Evolutionary conservation across 2,329 filamentous ascomycete species (phyloP).

Genomic region (Alternaria alternata): DNA sequence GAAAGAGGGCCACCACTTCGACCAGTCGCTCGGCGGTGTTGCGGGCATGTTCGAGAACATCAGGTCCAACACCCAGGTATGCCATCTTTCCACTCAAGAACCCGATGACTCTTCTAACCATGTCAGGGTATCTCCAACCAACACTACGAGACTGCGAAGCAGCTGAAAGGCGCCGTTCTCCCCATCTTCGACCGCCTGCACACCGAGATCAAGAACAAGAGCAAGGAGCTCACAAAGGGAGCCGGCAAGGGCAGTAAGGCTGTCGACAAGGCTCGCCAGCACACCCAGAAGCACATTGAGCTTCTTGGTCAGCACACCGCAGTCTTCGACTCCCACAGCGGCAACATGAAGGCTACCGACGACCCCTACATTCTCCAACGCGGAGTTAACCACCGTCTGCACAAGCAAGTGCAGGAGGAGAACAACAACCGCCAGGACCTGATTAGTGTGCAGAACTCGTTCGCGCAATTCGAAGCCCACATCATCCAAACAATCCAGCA

Average conservation of each 20-base stretch:
- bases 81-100: neutral
- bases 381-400: conserved; percentile 81
- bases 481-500: conserved; percentile 83
- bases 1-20: conserved; percentile 91
- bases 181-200: conserved; percentile 91
- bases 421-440: conserved; percentile 96
- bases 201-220: conserved; percentile 95
- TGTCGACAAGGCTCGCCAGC: conserved; percentile 85
- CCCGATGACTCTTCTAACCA: neutral
- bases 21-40: conserved; percentile 85
- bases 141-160: conserved; percentile 90
- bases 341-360: conserved; percentile 72
- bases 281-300: conserved; percentile 95
- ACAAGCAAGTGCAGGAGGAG: conserved; percentile 92
- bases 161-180: conserved; percentile 82
- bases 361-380: conserved; percentile 91
- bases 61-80: conserved; percentile 82
- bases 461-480: conserved; percentile 86
- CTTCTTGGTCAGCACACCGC: conserved; percentile 87
- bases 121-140: conserved; percentile 80
- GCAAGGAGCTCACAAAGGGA: conserved; percentile 84
- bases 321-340: conserved; percentile 76
- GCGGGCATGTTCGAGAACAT: conserved; percentile 94
- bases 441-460: conserved; percentile 88
- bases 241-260: conserved; percentile 86